Conservation (phyloP, 805 yeast genomes). For the Wickerhamiella siamensis region DNA sequence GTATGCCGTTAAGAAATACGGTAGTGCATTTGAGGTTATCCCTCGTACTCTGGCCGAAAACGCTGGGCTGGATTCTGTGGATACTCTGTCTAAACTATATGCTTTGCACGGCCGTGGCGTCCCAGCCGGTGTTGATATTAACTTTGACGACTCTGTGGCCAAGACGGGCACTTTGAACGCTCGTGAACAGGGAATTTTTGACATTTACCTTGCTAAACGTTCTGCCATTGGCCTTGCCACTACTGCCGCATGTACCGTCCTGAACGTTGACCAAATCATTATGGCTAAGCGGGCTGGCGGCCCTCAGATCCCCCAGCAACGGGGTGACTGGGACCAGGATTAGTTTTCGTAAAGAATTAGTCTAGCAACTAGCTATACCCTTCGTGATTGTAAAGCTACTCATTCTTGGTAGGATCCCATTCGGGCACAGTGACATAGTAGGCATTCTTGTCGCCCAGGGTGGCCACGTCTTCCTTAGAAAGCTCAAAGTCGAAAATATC, state of each 20-base stretch:
- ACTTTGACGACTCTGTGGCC: slow-evolving; percentile 41
- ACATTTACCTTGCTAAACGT: slow-evolving; percentile 62
- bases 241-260: slow-evolving; percentile 82
- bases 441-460: slow-evolving; percentile 20
- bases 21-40: slow-evolving; percentile 85
- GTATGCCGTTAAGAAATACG: slow-evolving; percentile 86
- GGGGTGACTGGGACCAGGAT: slow-evolving; percentile 23
- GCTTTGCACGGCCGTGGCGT: slow-evolving; percentile 60
- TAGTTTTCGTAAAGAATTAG: too few species aligned
- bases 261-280: slow-evolving; percentile 90
- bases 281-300: slow-evolving; percentile 99
- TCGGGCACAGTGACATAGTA: slow-evolving; percentile 18
- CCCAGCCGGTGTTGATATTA: slow-evolving; percentile 51
- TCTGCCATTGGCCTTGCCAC: slow-evolving; percentile 89
- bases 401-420: slow-evolving; percentile 24
- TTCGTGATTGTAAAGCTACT: background rate
- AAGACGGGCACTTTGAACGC: slow-evolving; percentile 56
- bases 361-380: too few species aligned
- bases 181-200: slow-evolving; percentile 54
- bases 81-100: slow-evolving; percentile 75
- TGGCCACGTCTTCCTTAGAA: slow-evolving; percentile 18
- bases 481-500: slow-evolving; percentile 37
- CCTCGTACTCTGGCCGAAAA: slow-evolving; percentile 91
- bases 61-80: slow-evolving; percentile 81
- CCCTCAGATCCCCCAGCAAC: slow-evolving; percentile 73